Evolutionary conservation across 2,329 filamentous ascomycete species (phyloP).

Genomic region (Lachnellula occidentalis): DNA sequence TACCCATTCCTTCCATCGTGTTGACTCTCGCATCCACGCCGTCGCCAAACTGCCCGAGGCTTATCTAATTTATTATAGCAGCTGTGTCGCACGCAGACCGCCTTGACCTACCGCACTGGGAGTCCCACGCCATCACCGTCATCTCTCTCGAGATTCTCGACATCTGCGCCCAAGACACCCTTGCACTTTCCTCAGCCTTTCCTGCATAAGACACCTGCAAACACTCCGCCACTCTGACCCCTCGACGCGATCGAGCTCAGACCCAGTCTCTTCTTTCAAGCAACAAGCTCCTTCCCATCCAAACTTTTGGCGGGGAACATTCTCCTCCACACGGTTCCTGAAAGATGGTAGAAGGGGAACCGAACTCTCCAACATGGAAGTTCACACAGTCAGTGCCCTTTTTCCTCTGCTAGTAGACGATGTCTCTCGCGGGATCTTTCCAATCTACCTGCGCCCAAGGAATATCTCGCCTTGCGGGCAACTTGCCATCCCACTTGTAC

Average conservation of each 20-base stretch:
- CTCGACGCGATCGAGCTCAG: conserved; percentile 22
- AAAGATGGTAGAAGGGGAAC: conserved; percentile 96
- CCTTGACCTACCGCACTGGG: not conserved
- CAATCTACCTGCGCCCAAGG: not conserved
- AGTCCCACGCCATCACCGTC: not conserved
- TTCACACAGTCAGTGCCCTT: conserved; percentile 70
- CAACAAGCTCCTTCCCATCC: conserved; percentile 2
- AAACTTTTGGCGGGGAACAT: conserved; percentile 22
- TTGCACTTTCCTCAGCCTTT: conserved; percentile 5
- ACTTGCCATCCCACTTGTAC: not conserved
- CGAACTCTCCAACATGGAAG: conserved; percentile 96
- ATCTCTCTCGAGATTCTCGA: not conserved
- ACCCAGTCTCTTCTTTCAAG: conserved; percentile 8
- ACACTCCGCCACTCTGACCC: conserved; percentile 22
- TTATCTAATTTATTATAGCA: no score
- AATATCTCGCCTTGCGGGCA: not conserved
- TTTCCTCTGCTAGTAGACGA: not conserved
- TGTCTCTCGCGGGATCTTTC: not conserved
- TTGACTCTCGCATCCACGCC: not conserved
- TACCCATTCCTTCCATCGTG: not conserved
- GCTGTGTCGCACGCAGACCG: not conserved
- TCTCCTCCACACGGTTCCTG: conserved; percentile 30
- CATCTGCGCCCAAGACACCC: not conserved
- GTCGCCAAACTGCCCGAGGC: no score
- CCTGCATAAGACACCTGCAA: not conserved